These are phyloP conservation scores for Hypoxylon sp. DNA, from an alignment of 2,329 filamentous ascomycete genomes.

Conservation along the genomic window DNA sequence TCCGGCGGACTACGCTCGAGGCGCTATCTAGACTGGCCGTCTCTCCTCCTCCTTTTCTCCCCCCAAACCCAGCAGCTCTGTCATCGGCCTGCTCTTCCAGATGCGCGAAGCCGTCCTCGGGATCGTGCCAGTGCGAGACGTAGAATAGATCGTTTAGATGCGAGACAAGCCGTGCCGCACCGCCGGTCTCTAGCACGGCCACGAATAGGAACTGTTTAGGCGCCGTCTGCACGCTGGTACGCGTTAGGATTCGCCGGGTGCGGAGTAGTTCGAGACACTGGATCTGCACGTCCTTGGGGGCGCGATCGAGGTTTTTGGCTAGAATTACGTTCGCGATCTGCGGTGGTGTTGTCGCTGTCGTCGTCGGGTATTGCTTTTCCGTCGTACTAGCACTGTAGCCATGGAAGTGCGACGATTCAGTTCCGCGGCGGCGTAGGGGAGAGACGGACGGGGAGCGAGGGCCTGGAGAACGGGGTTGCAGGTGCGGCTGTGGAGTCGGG, in stretches of 20 bases:
- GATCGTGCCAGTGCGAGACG: constrained; percentile 87
- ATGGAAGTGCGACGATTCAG: constrained; percentile 26
- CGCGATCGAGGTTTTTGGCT: constrained; percentile 82
- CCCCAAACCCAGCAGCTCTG: constrained; percentile 48
- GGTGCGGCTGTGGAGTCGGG: constrained; percentile 43
- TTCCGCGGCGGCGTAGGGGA: constrained; percentile 32
- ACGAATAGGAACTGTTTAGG: constrained; percentile 86
- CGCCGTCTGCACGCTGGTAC: constrained; percentile 79
- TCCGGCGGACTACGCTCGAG: constrained; percentile 53
- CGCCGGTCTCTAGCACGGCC: constrained; percentile 69
- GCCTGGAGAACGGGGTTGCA: constrained; percentile 15
- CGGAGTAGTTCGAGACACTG: constrained; percentile 85
- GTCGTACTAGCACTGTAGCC: constrained; percentile 4
- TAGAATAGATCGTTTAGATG: constrained; percentile 87
- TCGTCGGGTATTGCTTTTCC: constrained; percentile 3
- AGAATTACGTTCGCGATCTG: constrained; percentile 86
- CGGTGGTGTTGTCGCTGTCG: constrained; percentile 21
- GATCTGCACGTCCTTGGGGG: constrained; percentile 83
- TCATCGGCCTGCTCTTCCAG: constrained; percentile 72
- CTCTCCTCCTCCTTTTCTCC: constrained; percentile 46
- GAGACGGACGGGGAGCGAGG: constrained; percentile 34
- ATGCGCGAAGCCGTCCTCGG: constrained; percentile 80
- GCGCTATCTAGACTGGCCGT: constrained; percentile 28
- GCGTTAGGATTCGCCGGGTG: constrained; percentile 82
- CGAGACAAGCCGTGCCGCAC: constrained; percentile 63